Evolutionary conservation across 352 stramenopile genomes (phyloP).

Genomic region (Lagenidium giganteum): DNA sequence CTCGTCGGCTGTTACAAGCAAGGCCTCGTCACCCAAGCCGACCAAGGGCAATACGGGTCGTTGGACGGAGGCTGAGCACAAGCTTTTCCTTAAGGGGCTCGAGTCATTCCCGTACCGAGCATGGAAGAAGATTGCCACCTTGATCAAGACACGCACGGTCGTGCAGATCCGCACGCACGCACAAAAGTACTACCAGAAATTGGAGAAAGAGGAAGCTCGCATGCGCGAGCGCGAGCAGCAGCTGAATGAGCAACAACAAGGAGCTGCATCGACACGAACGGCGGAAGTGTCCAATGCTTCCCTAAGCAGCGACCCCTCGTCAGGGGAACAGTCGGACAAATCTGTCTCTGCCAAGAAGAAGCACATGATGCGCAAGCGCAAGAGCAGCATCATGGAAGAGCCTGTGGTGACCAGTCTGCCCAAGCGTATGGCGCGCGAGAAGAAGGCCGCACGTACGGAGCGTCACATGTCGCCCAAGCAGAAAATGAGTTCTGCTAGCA

Average conservation of each 20-base stretch:
- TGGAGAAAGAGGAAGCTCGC: slow-evolving; percentile 81
- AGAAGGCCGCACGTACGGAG: slow-evolving; percentile 36
- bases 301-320: no score
- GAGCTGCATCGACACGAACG: slow-evolving; percentile 3
- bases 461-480: slow-evolving; percentile 76
- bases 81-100: slow-evolving; percentile 83
- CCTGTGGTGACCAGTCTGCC: slow-evolving; percentile 42
- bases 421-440: slow-evolving; percentile 66
- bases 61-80: slow-evolving; percentile 84
- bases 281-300: no score
- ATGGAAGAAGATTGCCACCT: slow-evolving; percentile 91
- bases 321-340: no score
- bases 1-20: slow-evolving; percentile 2
- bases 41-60: slow-evolving; percentile 76
- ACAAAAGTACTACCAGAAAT: slow-evolving; percentile 89
- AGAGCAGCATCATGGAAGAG: slow-evolving; percentile 26
- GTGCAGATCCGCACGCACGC: slow-evolving; percentile 87
- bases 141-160: slow-evolving; percentile 93
- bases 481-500: no score
- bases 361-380: slow-evolving; percentile 61
- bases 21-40: slow-evolving; percentile 22
- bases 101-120: slow-evolving; percentile 82
- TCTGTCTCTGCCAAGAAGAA: slow-evolving; percentile 49
- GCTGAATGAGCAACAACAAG: slow-evolving; percentile 7
- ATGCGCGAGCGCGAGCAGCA: slow-evolving; percentile 66